Percentiles rank a stretch among this genome's conserved stretches.
These are phyloP conservation scores for Hapsidospora chrysogenum DNA, from an alignment of 495 filamentous ascomycete genomes.

Conservation along the genomic window DNA sequence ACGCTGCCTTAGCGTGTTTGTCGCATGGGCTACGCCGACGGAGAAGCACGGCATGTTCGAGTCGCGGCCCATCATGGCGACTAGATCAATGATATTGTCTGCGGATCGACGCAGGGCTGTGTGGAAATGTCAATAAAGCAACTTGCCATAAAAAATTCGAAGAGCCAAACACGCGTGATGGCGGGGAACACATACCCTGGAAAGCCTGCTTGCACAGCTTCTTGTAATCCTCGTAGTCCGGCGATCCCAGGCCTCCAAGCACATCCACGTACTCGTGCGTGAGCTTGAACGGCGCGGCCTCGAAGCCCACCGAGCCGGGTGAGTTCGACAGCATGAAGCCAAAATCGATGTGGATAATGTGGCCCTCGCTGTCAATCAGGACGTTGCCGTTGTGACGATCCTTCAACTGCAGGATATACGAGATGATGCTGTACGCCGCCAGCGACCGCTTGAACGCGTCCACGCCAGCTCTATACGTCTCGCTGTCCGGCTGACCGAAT, in stretches of 20 bases:
- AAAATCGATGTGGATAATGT: constrained; percentile 72
- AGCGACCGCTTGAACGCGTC: constrained; percentile 55
- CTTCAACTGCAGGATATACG: constrained; percentile 60
- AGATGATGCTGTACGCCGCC: constrained; percentile 61
- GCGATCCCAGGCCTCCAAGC: constrained; percentile 45
- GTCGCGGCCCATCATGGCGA: constrained; percentile 59
- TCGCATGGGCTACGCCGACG: constrained; percentile 42
- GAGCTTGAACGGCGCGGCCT: constrained; percentile 65
- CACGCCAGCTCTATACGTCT: constrained; percentile 43
- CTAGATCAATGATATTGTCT: constrained; percentile 55
- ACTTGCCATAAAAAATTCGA: not conserved
- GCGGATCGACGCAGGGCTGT: constrained; percentile 49
- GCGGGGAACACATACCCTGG: constrained; percentile 30
- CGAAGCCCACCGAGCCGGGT: constrained; percentile 58
- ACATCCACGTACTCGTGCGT: constrained; percentile 67
- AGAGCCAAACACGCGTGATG: not conserved
- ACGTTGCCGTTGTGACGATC: constrained; percentile 73
- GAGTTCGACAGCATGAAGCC: constrained; percentile 73
- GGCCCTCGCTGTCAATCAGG: constrained; percentile 60
- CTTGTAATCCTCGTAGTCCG: constrained; percentile 49
- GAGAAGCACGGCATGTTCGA: constrained; percentile 65
- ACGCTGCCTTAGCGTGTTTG: constrained; percentile 41
- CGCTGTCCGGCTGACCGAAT: constrained; percentile 45
- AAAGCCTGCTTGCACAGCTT: constrained; percentile 58
- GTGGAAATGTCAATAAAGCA: constrained; percentile 5